Percentiles rank a stretch among this genome's conserved stretches.
Conservation (phyloP, 108 stramenopile species). For the Licmophora abbreviata region DNA sequence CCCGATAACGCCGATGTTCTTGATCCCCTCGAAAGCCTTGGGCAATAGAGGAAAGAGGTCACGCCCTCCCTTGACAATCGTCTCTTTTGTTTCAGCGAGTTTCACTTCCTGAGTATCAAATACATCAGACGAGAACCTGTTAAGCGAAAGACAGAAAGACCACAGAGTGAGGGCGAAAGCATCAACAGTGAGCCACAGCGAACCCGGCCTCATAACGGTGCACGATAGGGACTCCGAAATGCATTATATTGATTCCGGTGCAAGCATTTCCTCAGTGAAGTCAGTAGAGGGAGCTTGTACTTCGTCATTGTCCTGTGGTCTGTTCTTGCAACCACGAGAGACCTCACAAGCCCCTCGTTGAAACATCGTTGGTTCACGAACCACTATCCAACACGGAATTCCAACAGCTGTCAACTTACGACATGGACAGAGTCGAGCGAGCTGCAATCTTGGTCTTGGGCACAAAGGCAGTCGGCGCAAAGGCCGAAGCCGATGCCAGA, state of each 20-base stretch:
- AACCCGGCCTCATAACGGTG: background rate
- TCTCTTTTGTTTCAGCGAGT: constrained; percentile 88
- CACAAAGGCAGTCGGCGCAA: constrained; percentile 46
- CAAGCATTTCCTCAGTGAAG: constrained; percentile 42
- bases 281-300: constrained; percentile 65
- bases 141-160: background rate
- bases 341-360: background rate
- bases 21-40: constrained; percentile 93
- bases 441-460: constrained; percentile 15
- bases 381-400: background rate
- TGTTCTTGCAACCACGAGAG: background rate
- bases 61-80: constrained; percentile 95
- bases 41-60: constrained; percentile 92
- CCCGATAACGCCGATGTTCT: constrained; percentile 94
- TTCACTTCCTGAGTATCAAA: constrained; percentile 81
- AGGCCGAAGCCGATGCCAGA: constrained; percentile 66
- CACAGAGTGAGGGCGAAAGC: background rate
- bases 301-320: constrained; percentile 29
- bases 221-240: constrained; percentile 31
- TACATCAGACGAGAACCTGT: constrained; percentile 76
- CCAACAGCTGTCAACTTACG: constrained; percentile 22
- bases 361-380: constrained; percentile 3
- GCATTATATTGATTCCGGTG: constrained; percentile 66
- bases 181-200: background rate
- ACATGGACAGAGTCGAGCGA: constrained; percentile 18